Evolutionary conservation across 257 asterid genomes (phyloP).

Genomic region (Jacaranda mimosifolia): DNA sequence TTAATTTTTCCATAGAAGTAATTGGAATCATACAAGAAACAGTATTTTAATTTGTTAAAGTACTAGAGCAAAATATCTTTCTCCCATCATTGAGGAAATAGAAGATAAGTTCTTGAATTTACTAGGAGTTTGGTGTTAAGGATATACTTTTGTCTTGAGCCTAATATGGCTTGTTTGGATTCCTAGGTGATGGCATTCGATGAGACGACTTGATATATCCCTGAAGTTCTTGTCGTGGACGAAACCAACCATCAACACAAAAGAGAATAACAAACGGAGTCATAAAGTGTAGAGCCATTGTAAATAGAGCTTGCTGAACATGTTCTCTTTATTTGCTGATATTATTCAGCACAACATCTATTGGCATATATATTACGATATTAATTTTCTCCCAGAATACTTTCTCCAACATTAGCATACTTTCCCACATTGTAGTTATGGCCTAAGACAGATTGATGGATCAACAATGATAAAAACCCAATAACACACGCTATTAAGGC

Average conservation of each 20-base stretch:
- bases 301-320: slow-evolving; percentile 38
- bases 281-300: slow-evolving; percentile 45
- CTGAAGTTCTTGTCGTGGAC: slow-evolving; percentile 36
- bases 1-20: neutral
- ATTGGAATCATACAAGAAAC: slow-evolving; percentile 8
- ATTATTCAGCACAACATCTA: slow-evolving; percentile 30
- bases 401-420: slow-evolving; percentile 14
- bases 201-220: slow-evolving; percentile 65
- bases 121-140: neutral
- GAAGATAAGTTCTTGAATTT: slow-evolving; percentile 9
- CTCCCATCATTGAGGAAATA: neutral
- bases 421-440: neutral
- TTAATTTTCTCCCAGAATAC: slow-evolving; percentile 22
- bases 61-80: neutral
- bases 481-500: neutral
- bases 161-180: slow-evolving; percentile 34
- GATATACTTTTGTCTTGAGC: slow-evolving; percentile 9
- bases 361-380: slow-evolving; percentile 9
- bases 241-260: slow-evolving; percentile 39
- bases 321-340: slow-evolving; percentile 37
- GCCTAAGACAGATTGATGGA: too few relatives aligned
- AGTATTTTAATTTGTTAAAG: neutral
- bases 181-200: slow-evolving; percentile 86
- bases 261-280: slow-evolving; percentile 27
- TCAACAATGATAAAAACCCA: neutral